A percentile compares a stretch with the other conserved stretches of the same genome.
Evolutionary conservation across 2,329 filamentous ascomycete genomes (phyloP).

Genomic region (Penicillium sumatraense): DNA sequence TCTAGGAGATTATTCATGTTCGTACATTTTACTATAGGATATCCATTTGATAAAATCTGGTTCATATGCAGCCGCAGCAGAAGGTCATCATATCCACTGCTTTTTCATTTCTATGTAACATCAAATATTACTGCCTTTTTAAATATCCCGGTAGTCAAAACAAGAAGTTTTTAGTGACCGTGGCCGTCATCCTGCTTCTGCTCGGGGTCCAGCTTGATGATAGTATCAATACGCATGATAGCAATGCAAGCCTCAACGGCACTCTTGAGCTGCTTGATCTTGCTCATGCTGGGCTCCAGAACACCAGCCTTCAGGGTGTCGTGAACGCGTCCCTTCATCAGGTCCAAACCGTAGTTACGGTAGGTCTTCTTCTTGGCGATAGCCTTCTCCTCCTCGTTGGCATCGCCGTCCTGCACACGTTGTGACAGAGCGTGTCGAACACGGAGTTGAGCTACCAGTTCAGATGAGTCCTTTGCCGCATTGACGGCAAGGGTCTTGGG

Average conservation of each 20-base stretch:
- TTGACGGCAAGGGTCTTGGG: constrained; percentile 97
- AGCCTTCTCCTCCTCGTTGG: constrained; percentile 79
- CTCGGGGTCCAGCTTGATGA: constrained; percentile 97
- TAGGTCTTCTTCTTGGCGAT: constrained; percentile 94
- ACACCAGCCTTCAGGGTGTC: constrained; percentile 95
- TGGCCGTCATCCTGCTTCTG: constrained; percentile 81
- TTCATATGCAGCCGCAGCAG: constrained; percentile 27
- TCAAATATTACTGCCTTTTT: constrained; percentile 43
- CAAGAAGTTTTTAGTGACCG: constrained; percentile 65
- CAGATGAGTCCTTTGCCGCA: constrained; percentile 92
- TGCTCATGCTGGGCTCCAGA: constrained; percentile 96
- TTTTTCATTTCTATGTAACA: constrained; percentile 31
- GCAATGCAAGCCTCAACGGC: constrained; percentile 98
- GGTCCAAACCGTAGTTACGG: constrained; percentile 96
- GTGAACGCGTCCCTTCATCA: constrained; percentile 85
- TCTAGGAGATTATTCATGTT: neutral
- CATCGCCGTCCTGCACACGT: constrained; percentile 82
- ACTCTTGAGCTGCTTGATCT: constrained; percentile 96
- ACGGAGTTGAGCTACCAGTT: constrained; percentile 92
- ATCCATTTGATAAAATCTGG: constrained; percentile 13
- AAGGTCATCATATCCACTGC: constrained; percentile 20
- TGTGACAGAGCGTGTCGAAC: constrained; percentile 93
- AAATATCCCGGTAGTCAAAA: constrained; percentile 19
- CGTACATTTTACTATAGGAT: constrained; percentile 11
- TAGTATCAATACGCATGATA: constrained; percentile 98